Conservation (phyloP, 2,329 filamentous ascomycete species). For the Phialocephala subalpina region DNA sequence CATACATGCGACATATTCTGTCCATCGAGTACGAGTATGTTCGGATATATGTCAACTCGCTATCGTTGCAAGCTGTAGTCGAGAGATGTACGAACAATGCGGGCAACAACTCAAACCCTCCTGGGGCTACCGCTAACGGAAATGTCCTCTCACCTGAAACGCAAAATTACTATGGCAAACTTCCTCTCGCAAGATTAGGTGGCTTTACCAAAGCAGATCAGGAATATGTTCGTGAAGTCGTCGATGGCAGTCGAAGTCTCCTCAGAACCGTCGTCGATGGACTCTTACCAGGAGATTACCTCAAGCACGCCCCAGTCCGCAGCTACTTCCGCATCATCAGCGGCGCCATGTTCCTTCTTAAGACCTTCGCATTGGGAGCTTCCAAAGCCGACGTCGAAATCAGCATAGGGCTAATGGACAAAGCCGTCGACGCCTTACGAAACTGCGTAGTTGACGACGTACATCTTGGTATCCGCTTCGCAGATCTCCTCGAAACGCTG, state of each 20-base stretch:
- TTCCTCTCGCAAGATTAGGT: constrained; percentile 69
- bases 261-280: constrained; percentile 80
- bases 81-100: constrained; percentile 87
- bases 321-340: constrained; percentile 90
- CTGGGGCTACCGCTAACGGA: constrained; percentile 46
- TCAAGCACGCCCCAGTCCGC: constrained; percentile 83
- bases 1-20: constrained; percentile 76
- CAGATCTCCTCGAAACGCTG: constrained; percentile 81
- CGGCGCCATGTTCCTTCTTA: constrained; percentile 84
- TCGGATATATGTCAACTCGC: constrained; percentile 91
- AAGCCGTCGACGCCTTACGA: constrained; percentile 75
- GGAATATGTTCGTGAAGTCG: constrained; percentile 78
- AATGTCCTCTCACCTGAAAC: constrained; percentile 66
- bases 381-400: constrained; percentile 80
- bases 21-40: constrained; percentile 97
- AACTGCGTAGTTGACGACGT: constrained; percentile 86
- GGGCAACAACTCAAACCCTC: constrained; percentile 47
- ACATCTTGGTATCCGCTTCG: constrained; percentile 84
- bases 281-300: constrained; percentile 75
- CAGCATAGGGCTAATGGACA: constrained; percentile 78
- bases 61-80: constrained; percentile 93
- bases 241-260: constrained; percentile 80
- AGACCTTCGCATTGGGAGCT: constrained; percentile 83
- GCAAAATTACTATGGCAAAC: constrained; percentile 69
- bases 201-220: constrained; percentile 73